phyloP scores from a whole-genome alignment of 2,329 filamentous ascomycete genomes.

The Apiospora arundinis region DNA sequence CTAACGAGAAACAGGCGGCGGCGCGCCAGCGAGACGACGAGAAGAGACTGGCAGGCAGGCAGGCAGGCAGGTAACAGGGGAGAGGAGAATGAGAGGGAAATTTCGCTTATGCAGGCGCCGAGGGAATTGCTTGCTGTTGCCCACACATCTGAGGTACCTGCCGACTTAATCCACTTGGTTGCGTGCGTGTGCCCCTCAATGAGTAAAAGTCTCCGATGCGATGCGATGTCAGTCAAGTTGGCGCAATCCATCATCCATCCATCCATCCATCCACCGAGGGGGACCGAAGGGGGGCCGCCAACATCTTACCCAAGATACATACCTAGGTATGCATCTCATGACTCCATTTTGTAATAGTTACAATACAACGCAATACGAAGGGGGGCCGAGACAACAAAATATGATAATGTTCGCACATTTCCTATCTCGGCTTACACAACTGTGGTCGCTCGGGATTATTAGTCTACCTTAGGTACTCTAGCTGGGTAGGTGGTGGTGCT shows the following conservation, averaged over 20 bases:
- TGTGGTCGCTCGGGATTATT: neutral
- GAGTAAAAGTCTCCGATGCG: constrained; percentile 4
- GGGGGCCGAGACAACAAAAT: neutral
- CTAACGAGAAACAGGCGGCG: too few species aligned
- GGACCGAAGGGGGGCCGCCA: too few species aligned
- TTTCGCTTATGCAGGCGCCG: constrained; percentile 3
- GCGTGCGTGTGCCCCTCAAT: neutral
- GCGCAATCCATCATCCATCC: neutral
- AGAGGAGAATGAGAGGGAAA: neutral
- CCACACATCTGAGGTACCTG: neutral
- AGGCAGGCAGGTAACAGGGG: neutral
- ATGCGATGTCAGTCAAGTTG: neutral
- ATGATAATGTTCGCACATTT: neutral
- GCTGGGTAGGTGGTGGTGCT: neutral
- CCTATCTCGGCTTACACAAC: neutral
- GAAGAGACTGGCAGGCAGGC: neutral
- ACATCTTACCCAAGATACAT: too few species aligned
- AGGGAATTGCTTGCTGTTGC: neutral
- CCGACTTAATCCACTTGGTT: neutral
- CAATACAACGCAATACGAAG: neutral
- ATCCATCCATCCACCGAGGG: neutral
- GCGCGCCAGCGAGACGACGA: neutral
- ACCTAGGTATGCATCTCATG: neutral
- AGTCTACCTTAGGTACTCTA: too few species aligned
- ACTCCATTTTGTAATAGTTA: neutral